These are phyloP conservation scores for Trametes coccinea DNA, from an alignment of 768 basidiomycete genomes.

Conservation along the genomic window DNA sequence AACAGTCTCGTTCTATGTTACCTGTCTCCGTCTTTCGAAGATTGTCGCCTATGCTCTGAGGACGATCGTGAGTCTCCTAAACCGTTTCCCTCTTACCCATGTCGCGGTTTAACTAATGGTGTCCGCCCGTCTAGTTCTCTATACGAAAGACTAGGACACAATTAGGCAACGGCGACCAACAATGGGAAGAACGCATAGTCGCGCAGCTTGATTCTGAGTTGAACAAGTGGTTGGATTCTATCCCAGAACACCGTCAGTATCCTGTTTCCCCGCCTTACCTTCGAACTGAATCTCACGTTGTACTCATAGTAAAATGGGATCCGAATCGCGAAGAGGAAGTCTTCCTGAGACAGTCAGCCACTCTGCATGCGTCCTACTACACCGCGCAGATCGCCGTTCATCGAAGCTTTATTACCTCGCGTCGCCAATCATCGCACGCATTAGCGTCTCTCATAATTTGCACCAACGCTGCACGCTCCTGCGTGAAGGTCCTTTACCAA, in stretches of 20 bases:
- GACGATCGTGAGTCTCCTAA: constrained; percentile 49
- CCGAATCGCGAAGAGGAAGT: constrained; percentile 30
- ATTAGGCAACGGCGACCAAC: constrained; percentile 47
- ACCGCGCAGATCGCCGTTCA: constrained; percentile 66
- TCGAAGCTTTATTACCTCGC: constrained; percentile 72
- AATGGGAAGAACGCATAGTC: constrained; percentile 67
- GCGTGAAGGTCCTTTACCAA: constrained; percentile 67
- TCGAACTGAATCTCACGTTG: constrained; percentile 1
- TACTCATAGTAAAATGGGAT: constrained; percentile 33
- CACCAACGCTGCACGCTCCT: constrained; percentile 78
- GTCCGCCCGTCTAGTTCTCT: constrained; percentile 52
- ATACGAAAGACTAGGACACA: constrained; percentile 63
- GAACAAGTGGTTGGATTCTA: constrained; percentile 75
- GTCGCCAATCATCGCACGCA: constrained; percentile 46
- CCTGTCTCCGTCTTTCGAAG: constrained; percentile 55
- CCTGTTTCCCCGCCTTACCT: constrained; percentile 26
- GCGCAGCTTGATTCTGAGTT: constrained; percentile 73
- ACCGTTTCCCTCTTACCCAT: too few relatives aligned
- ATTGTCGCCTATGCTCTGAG: constrained; percentile 62
- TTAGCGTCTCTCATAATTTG: constrained; percentile 78
- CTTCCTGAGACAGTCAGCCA: constrained; percentile 36
- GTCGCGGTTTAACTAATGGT: neutral
- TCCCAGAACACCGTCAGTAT: constrained; percentile 55
- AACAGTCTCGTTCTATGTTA: constrained; percentile 51
- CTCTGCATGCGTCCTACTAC: constrained; percentile 45